These are phyloP conservation scores for Termitomyces eurrhizus DNA, from an alignment of 768 basidiomycete genomes.

Conservation along the genomic window DNA sequence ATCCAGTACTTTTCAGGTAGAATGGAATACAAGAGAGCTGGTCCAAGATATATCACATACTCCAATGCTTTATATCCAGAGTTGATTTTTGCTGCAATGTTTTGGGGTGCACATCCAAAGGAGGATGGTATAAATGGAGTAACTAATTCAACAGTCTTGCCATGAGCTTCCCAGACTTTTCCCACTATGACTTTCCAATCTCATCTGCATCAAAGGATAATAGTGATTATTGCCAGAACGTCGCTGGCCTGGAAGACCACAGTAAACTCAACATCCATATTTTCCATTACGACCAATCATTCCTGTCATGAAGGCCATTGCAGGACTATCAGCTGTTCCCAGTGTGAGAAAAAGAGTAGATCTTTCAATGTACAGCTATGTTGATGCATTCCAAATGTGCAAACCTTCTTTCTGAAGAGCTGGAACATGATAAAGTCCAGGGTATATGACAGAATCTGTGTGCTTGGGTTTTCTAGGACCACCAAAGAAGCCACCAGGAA, in stretches of 20 bases:
- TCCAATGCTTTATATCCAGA: conserved; percentile 11
- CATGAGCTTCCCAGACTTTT: conserved; percentile 13
- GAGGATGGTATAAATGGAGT: conserved; percentile 15
- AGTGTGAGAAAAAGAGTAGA: conserved; percentile 20
- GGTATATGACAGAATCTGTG: conserved; percentile 16
- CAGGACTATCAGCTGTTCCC: conserved; percentile 30
- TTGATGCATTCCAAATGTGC: conserved; percentile 26
- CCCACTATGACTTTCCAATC: conserved; percentile 7
- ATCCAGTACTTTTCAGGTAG: conserved; percentile 24
- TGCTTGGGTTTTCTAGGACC: too few species aligned
- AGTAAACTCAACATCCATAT: conserved; percentile 31
- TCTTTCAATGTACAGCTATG: conserved; percentile 7
- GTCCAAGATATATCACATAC: conserved; percentile 20
- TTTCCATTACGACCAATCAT: conserved; percentile 29
- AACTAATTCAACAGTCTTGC: conserved; percentile 6
- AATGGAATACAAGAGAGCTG: conserved; percentile 22
- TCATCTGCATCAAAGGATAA: conserved; percentile 11
- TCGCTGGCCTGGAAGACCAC: conserved; percentile 29
- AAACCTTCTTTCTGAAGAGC: conserved; percentile 26
- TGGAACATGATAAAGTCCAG: conserved; percentile 23
- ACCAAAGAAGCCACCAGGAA: too few species aligned
- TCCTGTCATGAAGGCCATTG: conserved; percentile 21
- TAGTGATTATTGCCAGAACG: conserved; percentile 25
- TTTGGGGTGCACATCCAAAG: conserved; percentile 26
- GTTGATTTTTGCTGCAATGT: conserved; percentile 28